Evolutionary conservation across 2,329 filamentous ascomycete genomes (phyloP).

Genomic region (Colletotrichum magnum): DNA sequence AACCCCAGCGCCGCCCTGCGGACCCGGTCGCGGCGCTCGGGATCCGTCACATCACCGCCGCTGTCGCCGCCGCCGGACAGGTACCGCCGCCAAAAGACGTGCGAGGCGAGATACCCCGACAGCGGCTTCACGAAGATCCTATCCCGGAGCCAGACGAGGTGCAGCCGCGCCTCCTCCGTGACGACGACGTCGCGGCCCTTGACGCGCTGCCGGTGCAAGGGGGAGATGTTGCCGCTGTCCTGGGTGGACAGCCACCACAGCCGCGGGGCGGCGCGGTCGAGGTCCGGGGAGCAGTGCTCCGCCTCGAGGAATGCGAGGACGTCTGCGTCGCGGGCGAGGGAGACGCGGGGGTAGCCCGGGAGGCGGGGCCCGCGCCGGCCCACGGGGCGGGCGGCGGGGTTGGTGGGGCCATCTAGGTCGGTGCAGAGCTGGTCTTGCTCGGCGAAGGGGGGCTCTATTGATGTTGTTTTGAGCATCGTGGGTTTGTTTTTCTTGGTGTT

Average conservation of each 20-base stretch:
- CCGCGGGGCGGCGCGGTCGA: slow-evolving; percentile 25
- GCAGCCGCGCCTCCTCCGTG: slow-evolving; percentile 51
- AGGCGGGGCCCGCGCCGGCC: not conserved
- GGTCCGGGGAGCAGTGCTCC: slow-evolving; percentile 34
- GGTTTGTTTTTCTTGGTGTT: not conserved
- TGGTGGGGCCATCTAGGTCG: not conserved
- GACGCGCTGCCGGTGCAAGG: slow-evolving; percentile 49
- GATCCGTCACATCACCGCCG: not conserved
- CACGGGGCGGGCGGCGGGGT: no score
- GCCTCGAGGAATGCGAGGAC: slow-evolving; percentile 25
- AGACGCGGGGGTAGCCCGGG: slow-evolving; percentile 34
- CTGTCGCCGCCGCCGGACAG: slow-evolving; percentile 10
- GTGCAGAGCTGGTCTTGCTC: not conserved
- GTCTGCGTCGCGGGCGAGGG: slow-evolving; percentile 11
- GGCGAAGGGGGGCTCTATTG: not conserved
- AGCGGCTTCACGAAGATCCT: slow-evolving; percentile 52
- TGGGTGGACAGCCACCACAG: slow-evolving; percentile 27
- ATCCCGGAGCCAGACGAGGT: slow-evolving; percentile 50
- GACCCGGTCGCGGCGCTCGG: slow-evolving; percentile 20
- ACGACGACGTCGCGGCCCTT: slow-evolving; percentile 48
- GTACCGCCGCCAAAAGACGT: slow-evolving; percentile 45
- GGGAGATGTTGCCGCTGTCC: slow-evolving; percentile 41
- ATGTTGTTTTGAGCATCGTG: not conserved
- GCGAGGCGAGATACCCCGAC: slow-evolving; percentile 46
- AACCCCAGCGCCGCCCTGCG: slow-evolving; percentile 48